Percentiles rank a stretch among this genome's conserved stretches.
phyloP scores from a whole-genome alignment of 176 grass and related monocot genomes.

The Coix lacrymajobi region DNA sequence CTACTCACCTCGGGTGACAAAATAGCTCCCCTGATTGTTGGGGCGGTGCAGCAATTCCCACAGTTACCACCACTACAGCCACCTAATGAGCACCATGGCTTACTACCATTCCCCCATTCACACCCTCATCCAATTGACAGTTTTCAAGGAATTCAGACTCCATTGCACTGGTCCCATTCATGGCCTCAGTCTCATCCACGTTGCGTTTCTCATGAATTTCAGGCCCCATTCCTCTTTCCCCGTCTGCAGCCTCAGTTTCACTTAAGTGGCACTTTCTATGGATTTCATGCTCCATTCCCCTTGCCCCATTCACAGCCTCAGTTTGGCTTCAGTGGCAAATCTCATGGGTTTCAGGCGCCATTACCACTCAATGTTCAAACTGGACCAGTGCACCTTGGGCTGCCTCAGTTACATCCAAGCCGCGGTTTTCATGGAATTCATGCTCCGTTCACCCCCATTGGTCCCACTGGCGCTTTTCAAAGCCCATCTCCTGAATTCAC shows the following conservation, averaged over 20 bases:
- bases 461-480: background rate
- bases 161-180: background rate
- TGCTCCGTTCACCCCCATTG: background rate
- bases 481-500: background rate
- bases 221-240: background rate
- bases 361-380: background rate
- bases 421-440: background rate
- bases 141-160: background rate
- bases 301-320: background rate
- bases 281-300: background rate
- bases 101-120: background rate
- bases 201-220: background rate
- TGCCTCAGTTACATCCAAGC: background rate
- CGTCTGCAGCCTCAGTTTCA: slow-evolving; percentile 1
- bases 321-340: background rate
- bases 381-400: background rate
- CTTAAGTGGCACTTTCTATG: background rate
- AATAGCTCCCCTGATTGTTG: slow-evolving; percentile 32
- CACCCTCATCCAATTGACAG: background rate
- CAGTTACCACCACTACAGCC: background rate
- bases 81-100: background rate
- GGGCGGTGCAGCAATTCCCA: background rate
- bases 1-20: slow-evolving; percentile 18
- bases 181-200: background rate
- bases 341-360: background rate